Conservation (phyloP, 1,284 basidiomycete genomes). For the Flammula alnicola region DNA sequence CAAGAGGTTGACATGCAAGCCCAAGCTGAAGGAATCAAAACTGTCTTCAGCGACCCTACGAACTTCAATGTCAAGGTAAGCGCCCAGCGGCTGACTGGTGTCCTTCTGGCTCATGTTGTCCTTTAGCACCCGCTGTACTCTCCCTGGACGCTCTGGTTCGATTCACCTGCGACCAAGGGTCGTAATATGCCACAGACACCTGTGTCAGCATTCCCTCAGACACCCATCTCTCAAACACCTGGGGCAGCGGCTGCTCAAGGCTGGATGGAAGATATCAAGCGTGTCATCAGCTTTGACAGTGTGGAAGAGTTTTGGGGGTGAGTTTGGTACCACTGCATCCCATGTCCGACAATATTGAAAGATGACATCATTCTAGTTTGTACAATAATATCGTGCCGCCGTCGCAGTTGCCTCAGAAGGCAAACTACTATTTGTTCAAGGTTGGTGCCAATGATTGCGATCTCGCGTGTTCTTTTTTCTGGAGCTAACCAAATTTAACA, state of each 20-base stretch:
- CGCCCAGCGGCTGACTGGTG: slow-evolving; percentile 7
- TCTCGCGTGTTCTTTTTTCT: no score
- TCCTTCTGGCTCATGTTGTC: slow-evolving; percentile 14
- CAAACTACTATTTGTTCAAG: slow-evolving; percentile 99
- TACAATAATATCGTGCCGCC: slow-evolving; percentile 99
- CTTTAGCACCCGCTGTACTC: slow-evolving; percentile 88
- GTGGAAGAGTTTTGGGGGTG: slow-evolving; percentile 99
- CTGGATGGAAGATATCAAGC: slow-evolving; percentile 98
- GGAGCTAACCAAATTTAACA: slow-evolving; percentile 36
- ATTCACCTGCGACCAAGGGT: slow-evolving; percentile 88
- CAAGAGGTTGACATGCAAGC: slow-evolving; percentile 82
- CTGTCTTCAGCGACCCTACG: slow-evolving; percentile 88
- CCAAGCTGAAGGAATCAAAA: slow-evolving; percentile 82
- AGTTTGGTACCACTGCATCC: not conserved
- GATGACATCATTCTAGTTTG: slow-evolving; percentile 53
- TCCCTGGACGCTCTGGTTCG: slow-evolving; percentile 97
- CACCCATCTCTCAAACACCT: slow-evolving; percentile 70
- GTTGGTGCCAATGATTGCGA: slow-evolving; percentile 36
- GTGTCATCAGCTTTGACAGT: slow-evolving; percentile 90
- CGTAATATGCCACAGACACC: slow-evolving; percentile 88
- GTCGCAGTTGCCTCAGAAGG: slow-evolving; percentile 92
- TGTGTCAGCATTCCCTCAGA: slow-evolving; percentile 77
- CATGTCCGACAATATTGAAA: slow-evolving; percentile 14
- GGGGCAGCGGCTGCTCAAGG: slow-evolving; percentile 71
- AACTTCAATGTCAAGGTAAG: slow-evolving; percentile 92